Base-by-base conservation (phyloP, 1,139 yeast genomes). In the Candida pseudoviswanathii region DNA sequence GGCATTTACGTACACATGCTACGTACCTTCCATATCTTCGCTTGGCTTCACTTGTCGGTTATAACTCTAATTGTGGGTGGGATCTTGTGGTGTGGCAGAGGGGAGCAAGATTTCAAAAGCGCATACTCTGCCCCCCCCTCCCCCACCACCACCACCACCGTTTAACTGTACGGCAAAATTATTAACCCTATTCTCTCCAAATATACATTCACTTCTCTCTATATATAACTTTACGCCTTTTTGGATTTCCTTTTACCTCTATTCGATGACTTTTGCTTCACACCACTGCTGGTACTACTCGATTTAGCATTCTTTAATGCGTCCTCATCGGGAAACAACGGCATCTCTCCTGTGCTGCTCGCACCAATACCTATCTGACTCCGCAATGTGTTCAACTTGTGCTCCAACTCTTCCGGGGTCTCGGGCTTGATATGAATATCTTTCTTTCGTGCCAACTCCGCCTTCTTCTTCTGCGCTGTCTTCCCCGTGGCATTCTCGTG, bases 391-490 rank as follows among this genome's bases (percentile, higher is more conserved):
- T 59, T 58, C 51, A 74, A 61, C 52, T 74, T 75, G 5, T 63
- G 60, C 41, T 71, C 67, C 54, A 75, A 63, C 49, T 72, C 78
- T 9, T 64, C 74, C 3, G 63, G 60, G 5, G 68, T 61, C 48
- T 63, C 59, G 11, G 75, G 77, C 55, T 68, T 68, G 53, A 61
- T 63, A 45, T 56, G 50, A 47, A 72, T 55, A 61, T 75, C 73
- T 34, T 64, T 64, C 45, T 64, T 55, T 30, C 53, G 51, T 27
- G 54, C 49, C 39, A 55, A 44, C 50, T 64, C 65, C 45, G 54
- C 52, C 45, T 61, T 60, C 38, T 61, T 56, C 43, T 63, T 51
- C 41, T 54, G 52, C 11, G 48, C 51, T 46, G 64, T 59, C 47
- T 66, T 70, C n/a, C n/a, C n/a, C n/a, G 43, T 47, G 2, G 32